A percentile compares a stretch with the other conserved stretches of the same genome.
phyloP scores from a whole-genome alignment of 2,329 filamentous ascomycete genomes.

The Fusarium protoensiforme region DNA sequence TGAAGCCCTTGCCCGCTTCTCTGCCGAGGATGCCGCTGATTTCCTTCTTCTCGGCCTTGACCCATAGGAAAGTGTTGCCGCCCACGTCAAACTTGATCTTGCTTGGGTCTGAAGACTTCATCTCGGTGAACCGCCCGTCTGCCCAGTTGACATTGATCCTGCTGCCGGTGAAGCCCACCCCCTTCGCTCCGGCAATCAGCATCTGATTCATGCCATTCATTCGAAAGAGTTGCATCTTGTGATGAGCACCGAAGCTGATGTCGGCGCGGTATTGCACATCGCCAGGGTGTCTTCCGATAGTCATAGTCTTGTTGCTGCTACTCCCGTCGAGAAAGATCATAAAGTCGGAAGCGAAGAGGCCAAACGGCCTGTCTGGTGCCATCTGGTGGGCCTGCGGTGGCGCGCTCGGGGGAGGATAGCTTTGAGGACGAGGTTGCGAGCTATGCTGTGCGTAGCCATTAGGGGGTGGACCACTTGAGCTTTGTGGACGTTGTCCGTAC shows the following conservation, averaged over 20 bases:
- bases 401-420: not conserved
- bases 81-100: constrained; percentile 6
- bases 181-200: not conserved
- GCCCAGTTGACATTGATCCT: constrained; percentile 1
- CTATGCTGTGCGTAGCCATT: not conserved
- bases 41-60: not conserved
- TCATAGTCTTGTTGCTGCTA: constrained; percentile 5
- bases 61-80: not conserved
- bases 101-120: not conserved
- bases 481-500: not conserved
- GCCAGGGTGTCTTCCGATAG: not conserved
- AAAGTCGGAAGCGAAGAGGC: constrained; percentile 1
- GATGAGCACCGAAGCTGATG: not conserved
- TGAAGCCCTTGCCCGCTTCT: constrained; percentile 1
- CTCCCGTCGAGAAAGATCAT: constrained; percentile 4
- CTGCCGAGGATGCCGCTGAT: not conserved
- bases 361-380: not conserved
- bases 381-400: not conserved
- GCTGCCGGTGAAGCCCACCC: not conserved
- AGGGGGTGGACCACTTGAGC: not conserved
- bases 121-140: constrained; percentile 5
- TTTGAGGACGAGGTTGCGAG: not conserved
- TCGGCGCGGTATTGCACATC: constrained; percentile 4
- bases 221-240: constrained; percentile 1
- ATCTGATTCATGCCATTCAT: not conserved